Evolutionary conservation across 2,329 filamentous ascomycete genomes (phyloP), one percentile per base, ranked within the genome.

Genomic region (Fusarium beomiforme): DNA sequence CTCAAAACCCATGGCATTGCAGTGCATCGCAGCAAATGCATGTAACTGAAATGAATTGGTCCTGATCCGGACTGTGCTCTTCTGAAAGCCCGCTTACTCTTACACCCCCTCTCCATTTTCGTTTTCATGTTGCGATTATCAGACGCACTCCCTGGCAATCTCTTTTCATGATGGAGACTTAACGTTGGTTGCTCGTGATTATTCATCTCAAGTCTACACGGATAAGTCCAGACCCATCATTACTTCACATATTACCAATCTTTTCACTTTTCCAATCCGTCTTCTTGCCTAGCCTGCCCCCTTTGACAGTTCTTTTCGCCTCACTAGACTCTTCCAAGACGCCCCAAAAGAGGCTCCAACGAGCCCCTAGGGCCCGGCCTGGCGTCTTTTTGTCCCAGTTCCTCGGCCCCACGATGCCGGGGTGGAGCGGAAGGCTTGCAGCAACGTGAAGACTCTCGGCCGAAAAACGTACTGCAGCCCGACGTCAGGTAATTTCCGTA

Each of bases 321-420:
- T 65, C 43, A 42, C 54, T 64, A 58, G 31, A 67, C 65, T 50
- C 65, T 70, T 64, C 42, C n/a, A 33, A 53, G 49, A 49, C 49
- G 39, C 43, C 44, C 39, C 21, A 37, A 49, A 54, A 46, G 64
- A 71, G 54, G 63, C 49, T 67, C 58, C 26, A 36, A 55, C 26
- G 29, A 50, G 29, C 8, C 26, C 23, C 46, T n/a, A 49, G n/a
- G 21, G 14, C 19, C 39, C 64, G 55, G 36, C 67, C 62, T 53
- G 39, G 61, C 39, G n/a, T 33, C 43, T 37, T 41, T 44, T 23
- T 12, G 44, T 36, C 29, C 44, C 42, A 43, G 59, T 44, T 19
- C 59, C 23, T 34, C 37, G 68, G 69, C 59, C 64, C 69, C 69
- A 72, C 33, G 19, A 23, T 8, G 19, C 50, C 60, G 69, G 42